phyloP scores from a whole-genome alignment of 2,329 filamentous ascomycete species.

The Hyphodiscus sp. region DNA sequence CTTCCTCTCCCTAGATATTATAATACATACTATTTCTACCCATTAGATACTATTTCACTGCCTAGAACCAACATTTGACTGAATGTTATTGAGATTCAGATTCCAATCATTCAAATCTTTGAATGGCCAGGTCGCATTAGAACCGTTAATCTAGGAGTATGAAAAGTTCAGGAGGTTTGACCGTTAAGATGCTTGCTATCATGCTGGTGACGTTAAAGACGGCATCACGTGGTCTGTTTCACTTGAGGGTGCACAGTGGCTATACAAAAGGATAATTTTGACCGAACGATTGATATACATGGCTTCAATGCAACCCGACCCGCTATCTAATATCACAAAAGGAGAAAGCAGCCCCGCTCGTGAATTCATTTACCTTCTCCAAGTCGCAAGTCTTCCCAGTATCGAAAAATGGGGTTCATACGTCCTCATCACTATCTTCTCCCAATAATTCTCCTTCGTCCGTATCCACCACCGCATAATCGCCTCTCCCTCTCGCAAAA shows the following conservation, averaged over 20 bases:
- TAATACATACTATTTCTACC: no score
- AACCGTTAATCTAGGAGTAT: no score
- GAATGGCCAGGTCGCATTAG: no score
- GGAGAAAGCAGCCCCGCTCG: not conserved
- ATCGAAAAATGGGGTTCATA: conserved; percentile 31
- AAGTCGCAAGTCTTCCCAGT: not conserved
- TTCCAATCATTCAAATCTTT: no score
- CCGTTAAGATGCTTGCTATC: no score
- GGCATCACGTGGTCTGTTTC: no score
- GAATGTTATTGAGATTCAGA: no score
- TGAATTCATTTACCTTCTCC: not conserved
- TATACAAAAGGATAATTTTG: not conserved
- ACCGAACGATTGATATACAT: not conserved
- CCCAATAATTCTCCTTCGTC: conserved; percentile 93
- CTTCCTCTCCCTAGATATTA: no score
- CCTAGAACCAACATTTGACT: no score
- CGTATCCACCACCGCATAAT: conserved; percentile 83
- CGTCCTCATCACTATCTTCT: conserved; percentile 89
- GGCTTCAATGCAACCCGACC: not conserved
- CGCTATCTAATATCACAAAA: not conserved
- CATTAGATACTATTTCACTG: no score
- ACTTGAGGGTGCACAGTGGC: not conserved
- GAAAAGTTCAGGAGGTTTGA: no score
- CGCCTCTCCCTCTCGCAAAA: conserved; percentile 79
- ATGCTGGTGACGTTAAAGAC: no score